Conservation (phyloP, 129 eudicot species). For the Lactuca sativa region DNA sequence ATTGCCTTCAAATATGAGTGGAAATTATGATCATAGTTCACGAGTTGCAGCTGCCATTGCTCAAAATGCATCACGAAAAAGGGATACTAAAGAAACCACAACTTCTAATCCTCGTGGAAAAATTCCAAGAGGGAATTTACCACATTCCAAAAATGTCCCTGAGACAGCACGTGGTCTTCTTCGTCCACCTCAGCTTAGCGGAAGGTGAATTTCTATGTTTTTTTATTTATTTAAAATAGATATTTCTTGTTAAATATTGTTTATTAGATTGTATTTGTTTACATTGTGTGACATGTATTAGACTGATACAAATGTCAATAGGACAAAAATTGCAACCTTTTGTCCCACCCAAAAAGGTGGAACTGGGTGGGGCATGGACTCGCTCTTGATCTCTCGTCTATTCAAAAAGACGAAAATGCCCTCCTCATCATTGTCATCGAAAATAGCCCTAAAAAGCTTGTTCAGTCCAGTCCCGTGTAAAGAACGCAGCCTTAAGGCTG, state of each 20-base stretch:
- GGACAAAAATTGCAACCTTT: too few species aligned
- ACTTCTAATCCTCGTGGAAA: constrained; percentile 57
- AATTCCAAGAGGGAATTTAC: constrained; percentile 72
- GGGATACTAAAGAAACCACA: constrained; percentile 46
- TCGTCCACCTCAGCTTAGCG: constrained; percentile 88
- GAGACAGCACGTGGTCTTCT: constrained; percentile 61
- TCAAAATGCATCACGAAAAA: constrained; percentile 74
- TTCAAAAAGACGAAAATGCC: too few species aligned
- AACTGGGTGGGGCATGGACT: too few species aligned
- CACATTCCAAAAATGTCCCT: constrained; percentile 50
- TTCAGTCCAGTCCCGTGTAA: too few species aligned
- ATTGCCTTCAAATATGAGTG: constrained; percentile 36
- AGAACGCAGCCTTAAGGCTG: too few species aligned
- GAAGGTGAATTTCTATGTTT: constrained; percentile 58
- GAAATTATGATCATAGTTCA: constrained; percentile 66
- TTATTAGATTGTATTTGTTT: background rate
- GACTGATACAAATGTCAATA: too few species aligned
- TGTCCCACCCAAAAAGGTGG: too few species aligned
- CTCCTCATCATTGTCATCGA: too few species aligned
- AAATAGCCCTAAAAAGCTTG: too few species aligned
- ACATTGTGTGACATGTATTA: background rate
- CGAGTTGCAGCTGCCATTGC: constrained; percentile 94
- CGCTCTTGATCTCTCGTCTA: too few species aligned
- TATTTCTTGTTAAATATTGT: background rate
- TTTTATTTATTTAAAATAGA: constrained; percentile 2